Evolutionary conservation across 306 rosid genomes (phyloP), one percentile per base, ranked within the genome.

Genomic region (Castanea mollissima): DNA sequence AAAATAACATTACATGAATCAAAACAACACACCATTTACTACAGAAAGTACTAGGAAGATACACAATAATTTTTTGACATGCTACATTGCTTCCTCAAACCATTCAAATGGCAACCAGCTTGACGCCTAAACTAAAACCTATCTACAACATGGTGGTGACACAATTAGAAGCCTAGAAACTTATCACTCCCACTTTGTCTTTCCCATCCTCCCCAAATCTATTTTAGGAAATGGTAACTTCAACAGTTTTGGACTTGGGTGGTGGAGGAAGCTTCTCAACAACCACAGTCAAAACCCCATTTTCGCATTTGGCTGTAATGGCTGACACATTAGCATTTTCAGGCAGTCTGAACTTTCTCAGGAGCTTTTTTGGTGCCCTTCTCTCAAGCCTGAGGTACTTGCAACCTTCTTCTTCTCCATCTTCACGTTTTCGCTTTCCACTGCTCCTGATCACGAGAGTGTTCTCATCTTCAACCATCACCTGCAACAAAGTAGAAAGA

Each of bases 211-310:
- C 51, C 31, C 25, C 10, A 0, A 44, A 9, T 19, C 29, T 20
- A 13, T n/a, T 70, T 77, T 72, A 90, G 12, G 90, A 87, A 67
- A 88, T 69, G 51, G 88, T 14, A 10, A 90, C 89, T 79, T 89
- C 55, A 15, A 92, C 88, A 1, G 87, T 79, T 54, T 89, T 90
- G 46, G 95, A 79, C 70, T 90, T 90, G 25, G 88, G 80, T 18
- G 89, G 88, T 12, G 90, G 92, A 76, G 92, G 88, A 25, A 81
- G 86, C 85, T 90, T 90, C 89, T 79, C 89, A 34, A 92, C 92
- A n/a, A n/a, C 72, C 46, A 92, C 56, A 31, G 91, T 86, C 1
- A 90, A 67, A 64, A 90, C 90, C 3, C 94, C 95, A 55, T 87
- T 86, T 46, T 90, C 97, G 4, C 91, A 89, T 71, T 89, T 90